Evolutionary conservation across 1,139 yeast genomes (phyloP), one percentile per base, ranked within the genome.

Genomic region (Pneumocystis jirovecii): DNA sequence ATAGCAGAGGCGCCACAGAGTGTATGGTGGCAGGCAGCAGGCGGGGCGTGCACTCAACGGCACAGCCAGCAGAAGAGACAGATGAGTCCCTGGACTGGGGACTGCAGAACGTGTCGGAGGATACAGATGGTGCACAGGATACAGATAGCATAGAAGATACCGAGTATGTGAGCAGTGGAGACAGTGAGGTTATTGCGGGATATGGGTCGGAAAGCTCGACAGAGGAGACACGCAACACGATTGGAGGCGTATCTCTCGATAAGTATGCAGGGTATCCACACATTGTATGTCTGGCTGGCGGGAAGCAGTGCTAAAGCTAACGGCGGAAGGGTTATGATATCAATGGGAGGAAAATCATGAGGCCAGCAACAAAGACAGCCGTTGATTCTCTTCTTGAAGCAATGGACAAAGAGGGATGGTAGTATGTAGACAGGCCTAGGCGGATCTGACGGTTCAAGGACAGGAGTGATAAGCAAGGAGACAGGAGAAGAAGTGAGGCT

Each of bases 351-450:
- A 84, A 98, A 73, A 90, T 93, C 72, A 91, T 95, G 97, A 84
- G 99, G 76, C 99, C 99, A 15, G 98, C 97, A 19, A 87, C 89
- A 73, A 96, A 96, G 8, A 85, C 95, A 66, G 98, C 98, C 0
- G 81, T 95, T 71, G 97, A 93, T 73, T 87, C 86, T 71, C 80
- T 93, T 69, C 79, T 95, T 70, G 98, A 93, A 72, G 80, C 85
- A 40, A 93, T 95, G 69, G 98, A 93, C 69, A 80, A 97, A 15
- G 95, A 88, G 76, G 98, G 98, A 50, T 93, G 97, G 97, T 50
- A 50, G 21, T 21, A 10, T 4, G 40, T 12, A 8, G 40, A 10
- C 5, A 10, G 40, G 15, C 2, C 12, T 12, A 37, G 40, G 5
- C 40, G 40, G 15, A 2, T 37, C 34, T 50, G 21, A 50, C 31